Percentiles rank a stretch among this genome's conserved stretches.
phyloP scores from a whole-genome alignment of 768 basidiomycete genomes.

The Boletellus emodensis region DNA sequence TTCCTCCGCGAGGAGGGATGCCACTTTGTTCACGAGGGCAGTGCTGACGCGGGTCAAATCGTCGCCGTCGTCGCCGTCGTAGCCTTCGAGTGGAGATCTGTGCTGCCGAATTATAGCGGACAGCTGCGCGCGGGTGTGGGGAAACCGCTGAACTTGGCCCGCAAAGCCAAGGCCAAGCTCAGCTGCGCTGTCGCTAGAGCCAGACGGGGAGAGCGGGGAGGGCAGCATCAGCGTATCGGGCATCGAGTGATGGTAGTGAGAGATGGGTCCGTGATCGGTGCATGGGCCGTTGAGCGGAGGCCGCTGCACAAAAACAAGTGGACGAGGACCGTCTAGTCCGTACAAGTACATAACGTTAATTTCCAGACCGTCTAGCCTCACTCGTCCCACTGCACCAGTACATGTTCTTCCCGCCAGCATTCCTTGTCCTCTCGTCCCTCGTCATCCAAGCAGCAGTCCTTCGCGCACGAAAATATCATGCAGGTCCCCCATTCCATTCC shows the following conservation, averaged over 20 bases:
- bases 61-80: constrained; percentile 57
- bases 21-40: constrained; percentile 65
- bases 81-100: constrained; percentile 50
- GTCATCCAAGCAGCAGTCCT: constrained; percentile 62
- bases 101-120: constrained; percentile 68
- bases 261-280: constrained; percentile 19
- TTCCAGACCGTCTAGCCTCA: constrained; percentile 31
- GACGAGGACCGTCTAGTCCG: constrained; percentile 5
- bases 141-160: constrained; percentile 47
- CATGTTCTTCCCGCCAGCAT: constrained; percentile 71
- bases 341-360: constrained; percentile 25
- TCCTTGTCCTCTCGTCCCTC: constrained; percentile 37
- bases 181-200: constrained; percentile 17
- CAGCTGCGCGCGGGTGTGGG: constrained; percentile 81
- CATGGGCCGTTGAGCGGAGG: constrained; percentile 21
- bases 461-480: constrained; percentile 82
- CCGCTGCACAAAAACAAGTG: constrained; percentile 15
- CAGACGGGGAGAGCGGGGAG: constrained; percentile 7
- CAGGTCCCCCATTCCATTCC: constrained; percentile 97
- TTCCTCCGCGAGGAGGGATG: constrained; percentile 70
- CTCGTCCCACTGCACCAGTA: constrained; percentile 74
- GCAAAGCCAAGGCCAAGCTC: constrained; percentile 15
- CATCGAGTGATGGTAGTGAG: constrained; percentile 21
- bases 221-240: constrained; percentile 23
- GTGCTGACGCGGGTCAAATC: constrained; percentile 54